Evolutionary conservation across 1,139 yeast species (phyloP), one percentile per base, ranked within the genome.

Genomic region (Neolecta irregularis): DNA sequence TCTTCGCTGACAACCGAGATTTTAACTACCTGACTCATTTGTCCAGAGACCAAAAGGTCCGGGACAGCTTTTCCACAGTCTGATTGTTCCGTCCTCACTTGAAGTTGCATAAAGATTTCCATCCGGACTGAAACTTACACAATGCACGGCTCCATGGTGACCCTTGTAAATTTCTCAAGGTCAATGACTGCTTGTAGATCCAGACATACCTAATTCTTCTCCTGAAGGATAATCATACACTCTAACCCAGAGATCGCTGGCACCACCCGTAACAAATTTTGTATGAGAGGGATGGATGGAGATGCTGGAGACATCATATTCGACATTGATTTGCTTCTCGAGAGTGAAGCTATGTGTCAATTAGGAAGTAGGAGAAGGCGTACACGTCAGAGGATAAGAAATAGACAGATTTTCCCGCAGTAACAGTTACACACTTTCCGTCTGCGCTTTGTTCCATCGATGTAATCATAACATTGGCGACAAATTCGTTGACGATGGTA

Each of bases 11-110:
- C n/a, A n/a, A n/a, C n/a, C n/a, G n/a, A n/a, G n/a, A n/a, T n/a
- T n/a, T n/a, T n/a, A n/a, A n/a, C n/a, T n/a, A n/a, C n/a, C n/a
- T n/a, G n/a, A n/a, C n/a, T n/a, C n/a, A n/a, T n/a, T n/a, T n/a
- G n/a, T n/a, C 61, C 61, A 57, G 26, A 57, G 42, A 2, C 61
- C 61, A 34, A 54, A 57, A 3, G 55, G 49, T 2, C 53, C 58
- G 5, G 42, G 34, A 3, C 39, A 43, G 16, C 48, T 46, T 37
- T 56, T 56, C 85, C 83, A 75, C 24, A 75, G 57, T 35, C 81
- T 57, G 12, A 74, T 73, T 2, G 74, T 56, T 7, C 81, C 81
- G 48, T 75, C 83, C 39, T 69, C 73, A 3, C 78, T 67, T 30
- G 81, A 83, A 1, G 80, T 69, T 0, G 77, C 81, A 43, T 65